Conservation (phyloP, 345 rosid genomes). For the Leavenworthia alabamica region DNA sequence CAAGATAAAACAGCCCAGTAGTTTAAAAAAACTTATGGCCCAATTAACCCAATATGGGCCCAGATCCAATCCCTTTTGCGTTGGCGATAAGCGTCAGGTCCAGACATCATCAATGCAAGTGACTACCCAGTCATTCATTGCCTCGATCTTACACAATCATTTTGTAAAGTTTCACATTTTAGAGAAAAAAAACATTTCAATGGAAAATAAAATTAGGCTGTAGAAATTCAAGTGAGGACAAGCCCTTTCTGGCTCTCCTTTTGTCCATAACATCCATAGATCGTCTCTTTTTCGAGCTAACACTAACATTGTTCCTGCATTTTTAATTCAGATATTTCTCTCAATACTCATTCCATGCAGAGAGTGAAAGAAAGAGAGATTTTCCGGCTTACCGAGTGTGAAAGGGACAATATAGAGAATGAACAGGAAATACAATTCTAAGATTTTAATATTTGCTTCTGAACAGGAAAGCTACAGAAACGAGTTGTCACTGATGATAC, state of each 20-base stretch:
- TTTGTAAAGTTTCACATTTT: background rate
- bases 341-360: background rate
- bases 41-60: too few relatives aligned
- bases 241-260: conserved; percentile 72
- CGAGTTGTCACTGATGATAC: conserved; percentile 56
- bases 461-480: conserved; percentile 58
- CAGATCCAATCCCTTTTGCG: too few relatives aligned
- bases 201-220: background rate
- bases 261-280: conserved; percentile 64
- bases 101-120: too few relatives aligned
- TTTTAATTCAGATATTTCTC: background rate
- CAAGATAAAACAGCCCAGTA: too few relatives aligned
- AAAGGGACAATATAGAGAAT: conserved; percentile 95
- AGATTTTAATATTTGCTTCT: background rate
- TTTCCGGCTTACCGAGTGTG: conserved; percentile 57
- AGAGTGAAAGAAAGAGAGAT: background rate
- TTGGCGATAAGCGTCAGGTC: too few relatives aligned
- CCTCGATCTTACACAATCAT: background rate
- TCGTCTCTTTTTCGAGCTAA: conserved; percentile 71
- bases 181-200: background rate
- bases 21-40: too few relatives aligned
- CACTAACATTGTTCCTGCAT: conserved; percentile 63
- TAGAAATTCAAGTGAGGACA: conserved; percentile 35
- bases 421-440: too few relatives aligned
- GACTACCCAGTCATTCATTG: background rate